Conservation (phyloP, 768 basidiomycete genomes). For the Mycena galericulata region DNA sequence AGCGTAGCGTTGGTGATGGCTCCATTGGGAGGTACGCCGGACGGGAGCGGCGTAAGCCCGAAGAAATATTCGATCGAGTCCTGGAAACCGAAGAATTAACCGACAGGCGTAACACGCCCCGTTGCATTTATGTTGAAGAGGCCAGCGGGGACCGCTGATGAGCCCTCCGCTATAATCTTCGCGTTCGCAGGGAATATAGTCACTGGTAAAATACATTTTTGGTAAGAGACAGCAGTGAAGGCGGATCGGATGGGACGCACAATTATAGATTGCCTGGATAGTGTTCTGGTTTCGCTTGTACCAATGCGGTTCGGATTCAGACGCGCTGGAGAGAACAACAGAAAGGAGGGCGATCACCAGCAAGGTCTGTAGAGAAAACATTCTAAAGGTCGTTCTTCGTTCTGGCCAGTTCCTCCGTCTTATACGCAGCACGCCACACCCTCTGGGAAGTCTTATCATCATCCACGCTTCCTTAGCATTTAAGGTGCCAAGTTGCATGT, state of each 20-base stretch:
- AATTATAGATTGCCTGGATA: conserved; percentile 12
- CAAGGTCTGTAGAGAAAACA: neutral
- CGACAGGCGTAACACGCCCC: conserved; percentile 19
- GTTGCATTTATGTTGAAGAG: conserved; percentile 22
- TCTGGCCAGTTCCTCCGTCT: too few relatives aligned
- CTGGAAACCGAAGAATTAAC: conserved; percentile 19
- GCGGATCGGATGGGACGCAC: neutral
- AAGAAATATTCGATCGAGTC: conserved; percentile 28
- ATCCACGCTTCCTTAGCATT: too few relatives aligned
- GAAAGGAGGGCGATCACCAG: neutral
- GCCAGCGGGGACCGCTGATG: conserved; percentile 9
- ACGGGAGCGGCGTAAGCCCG: conserved; percentile 20
- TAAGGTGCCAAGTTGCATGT: too few relatives aligned
- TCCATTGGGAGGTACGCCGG: conserved; percentile 16
- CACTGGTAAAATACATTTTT: neutral
- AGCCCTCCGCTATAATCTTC: conserved; percentile 7
- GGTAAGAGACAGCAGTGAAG: neutral
- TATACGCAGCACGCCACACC: too few relatives aligned
- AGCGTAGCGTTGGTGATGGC: conserved; percentile 19
- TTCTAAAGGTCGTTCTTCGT: too few relatives aligned
- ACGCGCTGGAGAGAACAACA: neutral
- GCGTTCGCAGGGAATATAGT: conserved; percentile 22
- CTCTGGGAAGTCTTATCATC: too few relatives aligned
- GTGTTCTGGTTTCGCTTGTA: neutral
- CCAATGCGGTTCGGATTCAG: conserved; percentile 9